Base-by-base conservation (phyloP, 345 rosid species). In the Ceriops tagal region DNA sequence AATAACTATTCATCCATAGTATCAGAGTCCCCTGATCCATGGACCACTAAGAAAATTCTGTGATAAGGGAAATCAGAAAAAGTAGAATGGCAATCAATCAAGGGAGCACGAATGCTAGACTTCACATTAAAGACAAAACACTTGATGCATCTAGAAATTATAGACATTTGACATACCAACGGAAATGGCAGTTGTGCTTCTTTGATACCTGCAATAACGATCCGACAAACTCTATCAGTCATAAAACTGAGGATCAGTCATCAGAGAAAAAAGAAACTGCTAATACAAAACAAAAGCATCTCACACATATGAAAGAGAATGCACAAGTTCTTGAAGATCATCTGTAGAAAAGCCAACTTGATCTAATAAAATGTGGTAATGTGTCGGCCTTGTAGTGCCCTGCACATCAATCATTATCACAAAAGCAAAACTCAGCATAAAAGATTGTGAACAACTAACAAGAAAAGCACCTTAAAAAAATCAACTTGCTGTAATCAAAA, bases 111-210 rank as follows among this genome's bases (percentile, higher is more conserved):
- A 15, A 43, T 16, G 18, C 49, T 43, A 43, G 49, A 5, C 18
- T 15, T 43, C 49, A 39, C 47, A 39, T 39, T 3, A 15, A 43
- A 15, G 49, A 13, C 49, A 43, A 4, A 43, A 43, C 49, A 43
- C 49, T 13, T 43, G 13, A 13, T 43, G 16, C 49, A 43, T 43
- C 49, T 3, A 43, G 18, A 43, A 13, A 15, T 43, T 43, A 13
- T 9, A 18, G 22, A 26, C 46, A 39, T 46, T 37, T 11, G 18
- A 32, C 32, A 65, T 73, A 80, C 83, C 83, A 3, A 80, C 53
- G 21, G 81, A 77, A n/a, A 77, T 10, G 7, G 84, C 81, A 2
- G 81, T 80, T 27, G 81, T 80, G 72, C 84, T 80, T 53, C 81
- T 80, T 18, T 80, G 84, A 63, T 80, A 80, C 63, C 83, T 80